A percentile compares a stretch with the other conserved stretches of the same genome.
These are phyloP conservation scores for Tylopilus plumbeoviolaceoides DNA, from an alignment of 768 basidiomycete species.

Conservation along the genomic window DNA sequence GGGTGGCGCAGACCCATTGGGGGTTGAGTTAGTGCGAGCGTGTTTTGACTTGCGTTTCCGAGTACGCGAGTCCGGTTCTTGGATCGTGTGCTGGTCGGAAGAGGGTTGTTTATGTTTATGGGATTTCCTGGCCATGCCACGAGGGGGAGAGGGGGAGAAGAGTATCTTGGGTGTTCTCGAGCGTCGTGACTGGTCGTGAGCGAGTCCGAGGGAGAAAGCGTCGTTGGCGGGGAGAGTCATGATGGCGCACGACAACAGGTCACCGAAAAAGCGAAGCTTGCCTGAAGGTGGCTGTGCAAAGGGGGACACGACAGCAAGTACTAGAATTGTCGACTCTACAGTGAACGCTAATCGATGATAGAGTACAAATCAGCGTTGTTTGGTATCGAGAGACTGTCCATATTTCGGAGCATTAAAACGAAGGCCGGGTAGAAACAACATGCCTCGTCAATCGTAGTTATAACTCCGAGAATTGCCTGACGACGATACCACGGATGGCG, in stretches of 20 bases:
- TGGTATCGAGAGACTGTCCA: conserved; percentile 55
- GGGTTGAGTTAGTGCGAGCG: background rate
- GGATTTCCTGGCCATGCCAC: conserved; percentile 35
- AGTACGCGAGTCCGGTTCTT: background rate
- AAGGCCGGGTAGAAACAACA: conserved; percentile 51
- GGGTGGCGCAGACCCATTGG: conserved; percentile 6
- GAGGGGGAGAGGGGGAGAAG: conserved; percentile 33
- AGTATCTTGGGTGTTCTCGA: conserved; percentile 36
- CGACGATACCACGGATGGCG: background rate
- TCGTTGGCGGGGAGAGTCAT: conserved; percentile 35
- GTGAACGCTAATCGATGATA: conserved; percentile 27
- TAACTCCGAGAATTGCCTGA: conserved; percentile 54
- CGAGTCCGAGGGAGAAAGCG: conserved; percentile 34
- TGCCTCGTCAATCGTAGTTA: conserved; percentile 79
- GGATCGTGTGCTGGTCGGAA: background rate
- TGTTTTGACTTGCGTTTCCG: conserved; percentile 16
- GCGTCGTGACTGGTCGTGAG: conserved; percentile 33
- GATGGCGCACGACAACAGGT: background rate
- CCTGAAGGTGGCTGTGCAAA: conserved; percentile 13
- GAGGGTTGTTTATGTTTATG: conserved; percentile 20
- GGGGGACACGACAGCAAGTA: background rate
- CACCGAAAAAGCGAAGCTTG: background rate
- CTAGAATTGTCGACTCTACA: conserved; percentile 28
- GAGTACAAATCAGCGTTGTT: conserved; percentile 40
- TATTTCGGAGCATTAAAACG: conserved; percentile 87